Evolutionary conservation across 1,284 basidiomycete genomes (phyloP), one percentile per base, ranked within the genome.

Genomic region (Paramarasmius palmivorus): DNA sequence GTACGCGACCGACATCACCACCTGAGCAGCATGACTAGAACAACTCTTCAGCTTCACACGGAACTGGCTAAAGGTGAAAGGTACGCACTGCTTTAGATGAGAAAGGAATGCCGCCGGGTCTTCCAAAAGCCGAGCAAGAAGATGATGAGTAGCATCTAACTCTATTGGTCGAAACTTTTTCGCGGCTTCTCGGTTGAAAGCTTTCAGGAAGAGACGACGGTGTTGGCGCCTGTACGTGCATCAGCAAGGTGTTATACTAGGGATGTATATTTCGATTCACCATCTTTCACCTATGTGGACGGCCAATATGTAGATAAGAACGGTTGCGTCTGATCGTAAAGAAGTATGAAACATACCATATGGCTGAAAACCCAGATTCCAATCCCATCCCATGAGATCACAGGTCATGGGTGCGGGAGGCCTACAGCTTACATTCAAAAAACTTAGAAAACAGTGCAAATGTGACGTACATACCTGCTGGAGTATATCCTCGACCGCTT

Each of bases 371-470:
- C 51, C 38, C 20, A 48, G 9, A 17, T 42, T 32, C 38, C 51
- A 56, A 25, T 54, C 50, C 57, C 57, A 54, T 35, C 56, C 56
- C 56, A 57, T 57, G 6, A 58, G 17, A 35, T 58, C 57, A 20
- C n/a, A 19, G 14, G 52, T 32, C 46, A 52, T 52, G 12, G 45
- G 32, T 22, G 38, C 25, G n/a, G 50, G 6, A 50, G 49, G 17
- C 25, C 50, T 39, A 20, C 22, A 20, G 14, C 2, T 14, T 25
- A n/a, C n/a, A n/a, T 20, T 44, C 19, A 37, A 40, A 17, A 14
- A 17, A 15, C 22, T 38, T n/a, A n/a, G 8, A 20, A n/a, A 23
- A 25, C 39, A 7, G n/a, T 15, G 32, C 4, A 17, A n/a, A 4
- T 6, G 32, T 17, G 14, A 2, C 17, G 26, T 14, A 15, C 38